Evolutionary conservation across 768 basidiomycete species (phyloP).

Genomic region (Agrocybe praecox): DNA sequence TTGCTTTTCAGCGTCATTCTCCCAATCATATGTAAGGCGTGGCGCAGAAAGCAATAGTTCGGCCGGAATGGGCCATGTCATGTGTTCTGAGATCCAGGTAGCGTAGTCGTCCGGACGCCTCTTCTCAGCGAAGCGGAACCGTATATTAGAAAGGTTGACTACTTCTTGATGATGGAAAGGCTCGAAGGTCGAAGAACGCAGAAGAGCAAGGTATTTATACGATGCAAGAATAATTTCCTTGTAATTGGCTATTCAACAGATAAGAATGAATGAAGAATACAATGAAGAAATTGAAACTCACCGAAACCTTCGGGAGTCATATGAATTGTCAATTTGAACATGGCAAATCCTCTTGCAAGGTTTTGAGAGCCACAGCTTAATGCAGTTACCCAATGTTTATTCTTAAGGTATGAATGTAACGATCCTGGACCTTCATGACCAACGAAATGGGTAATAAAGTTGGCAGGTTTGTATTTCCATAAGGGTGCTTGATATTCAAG

Average conservation of each 20-base stretch:
- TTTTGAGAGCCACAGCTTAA: conserved; percentile 71
- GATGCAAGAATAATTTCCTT: conserved; percentile 65
- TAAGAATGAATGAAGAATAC: neutral
- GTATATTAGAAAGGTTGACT: conserved; percentile 66
- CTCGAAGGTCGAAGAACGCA: conserved; percentile 62
- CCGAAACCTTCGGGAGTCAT: conserved; percentile 87
- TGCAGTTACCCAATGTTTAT: conserved; percentile 82
- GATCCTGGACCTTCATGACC: conserved; percentile 96
- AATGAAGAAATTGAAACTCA: conserved; percentile 40
- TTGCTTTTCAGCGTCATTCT: conserved; percentile 41
- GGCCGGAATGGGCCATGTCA: conserved; percentile 82
- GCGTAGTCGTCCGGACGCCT: conserved; percentile 80
- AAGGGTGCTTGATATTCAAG: conserved; percentile 70
- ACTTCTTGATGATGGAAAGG: conserved; percentile 78
- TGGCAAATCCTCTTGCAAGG: conserved; percentile 82
- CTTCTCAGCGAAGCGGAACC: conserved; percentile 90
- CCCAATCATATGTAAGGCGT: conserved; percentile 75
- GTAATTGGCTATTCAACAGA: conserved; percentile 64
- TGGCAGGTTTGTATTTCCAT: conserved; percentile 78
- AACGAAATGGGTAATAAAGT: conserved; percentile 78
- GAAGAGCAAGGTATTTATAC: conserved; percentile 79
- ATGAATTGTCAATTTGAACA: conserved; percentile 83
- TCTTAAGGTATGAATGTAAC: conserved; percentile 86
- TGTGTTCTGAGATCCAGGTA: conserved; percentile 68
- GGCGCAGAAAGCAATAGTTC: conserved; percentile 76